Evolutionary conservation across 805 yeast genomes (phyloP).

Genomic region (Barnettozyma salicaria): DNA sequence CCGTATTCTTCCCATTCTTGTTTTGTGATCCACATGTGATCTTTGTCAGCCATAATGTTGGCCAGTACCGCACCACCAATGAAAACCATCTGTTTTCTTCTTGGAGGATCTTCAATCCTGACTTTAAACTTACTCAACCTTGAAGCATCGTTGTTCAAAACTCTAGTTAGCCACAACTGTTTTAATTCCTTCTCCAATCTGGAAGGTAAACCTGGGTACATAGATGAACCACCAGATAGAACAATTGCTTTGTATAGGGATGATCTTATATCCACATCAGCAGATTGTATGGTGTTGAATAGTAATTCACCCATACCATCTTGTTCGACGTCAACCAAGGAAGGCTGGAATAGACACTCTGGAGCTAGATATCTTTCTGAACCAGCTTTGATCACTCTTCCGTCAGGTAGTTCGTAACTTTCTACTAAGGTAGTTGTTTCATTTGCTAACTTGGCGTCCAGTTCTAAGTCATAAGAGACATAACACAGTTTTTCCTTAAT

Average conservation of each 20-base stretch:
- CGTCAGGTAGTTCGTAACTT: slow-evolving; percentile 91
- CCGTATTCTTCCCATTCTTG: slow-evolving; percentile 99
- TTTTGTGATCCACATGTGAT: slow-evolving; percentile 95
- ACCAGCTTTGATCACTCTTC: slow-evolving; percentile 88
- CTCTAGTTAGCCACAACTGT: slow-evolving; percentile 90
- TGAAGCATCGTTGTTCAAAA: slow-evolving; percentile 78
- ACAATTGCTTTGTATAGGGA: slow-evolving; percentile 88
- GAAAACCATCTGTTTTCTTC: slow-evolving; percentile 98
- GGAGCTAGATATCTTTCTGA: slow-evolving; percentile 96
- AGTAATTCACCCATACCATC: slow-evolving; percentile 93
- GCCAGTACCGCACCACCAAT: slow-evolving; percentile 98
- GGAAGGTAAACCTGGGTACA: slow-evolving; percentile 98
- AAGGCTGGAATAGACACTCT: slow-evolving; percentile 95
- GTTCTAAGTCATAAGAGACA: slow-evolving; percentile 87
- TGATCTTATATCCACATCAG: slow-evolving; percentile 89
- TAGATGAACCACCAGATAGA: slow-evolving; percentile 93
- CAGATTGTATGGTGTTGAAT: slow-evolving; percentile 88
- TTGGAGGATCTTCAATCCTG: slow-evolving; percentile 96
- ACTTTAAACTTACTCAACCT: slow-evolving; percentile 90
- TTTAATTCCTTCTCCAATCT: slow-evolving; percentile 93
- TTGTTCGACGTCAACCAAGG: slow-evolving; percentile 90
- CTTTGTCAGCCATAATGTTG: slow-evolving; percentile 96
- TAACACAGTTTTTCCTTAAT: slow-evolving; percentile 95
- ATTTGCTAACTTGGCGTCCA: slow-evolving; percentile 79
- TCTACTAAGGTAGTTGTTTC: slow-evolving; percentile 96